These are phyloP conservation scores for Clarkia xantiana DNA, from an alignment of 345 rosid species.

Conservation along the genomic window DNA sequence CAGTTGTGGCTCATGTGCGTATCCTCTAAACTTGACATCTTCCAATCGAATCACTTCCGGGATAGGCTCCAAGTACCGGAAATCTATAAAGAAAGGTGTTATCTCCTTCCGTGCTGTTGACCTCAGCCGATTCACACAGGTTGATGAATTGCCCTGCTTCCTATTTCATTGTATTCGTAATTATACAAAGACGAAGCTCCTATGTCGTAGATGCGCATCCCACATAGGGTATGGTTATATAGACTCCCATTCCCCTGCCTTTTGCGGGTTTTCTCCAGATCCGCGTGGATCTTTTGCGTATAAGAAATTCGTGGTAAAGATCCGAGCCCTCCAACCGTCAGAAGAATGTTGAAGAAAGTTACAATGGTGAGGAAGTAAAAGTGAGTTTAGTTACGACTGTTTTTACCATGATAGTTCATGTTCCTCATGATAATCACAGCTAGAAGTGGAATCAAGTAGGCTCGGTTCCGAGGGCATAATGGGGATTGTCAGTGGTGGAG, in stretches of 20 bases:
- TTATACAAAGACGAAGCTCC: constrained; percentile 39
- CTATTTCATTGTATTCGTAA: constrained; percentile 28
- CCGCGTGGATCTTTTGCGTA: constrained; percentile 19
- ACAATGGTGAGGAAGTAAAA: no score
- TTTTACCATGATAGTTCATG: no score
- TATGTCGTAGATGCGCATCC: constrained; percentile 51
- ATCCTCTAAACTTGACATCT: constrained; percentile 49
- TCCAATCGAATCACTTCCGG: constrained; percentile 27
- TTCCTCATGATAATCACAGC: no score
- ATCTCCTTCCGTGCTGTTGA: constrained; percentile 37
- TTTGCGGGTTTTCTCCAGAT: constrained; percentile 39
- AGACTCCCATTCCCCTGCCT: constrained; percentile 35
- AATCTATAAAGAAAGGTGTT: constrained; percentile 29
- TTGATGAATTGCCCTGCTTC: constrained; percentile 45
- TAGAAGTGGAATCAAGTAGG: constrained; percentile 46
- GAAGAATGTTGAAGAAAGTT: constrained; percentile 23
- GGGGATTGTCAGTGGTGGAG: constrained; percentile 53
- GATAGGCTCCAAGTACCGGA: constrained; percentile 27
- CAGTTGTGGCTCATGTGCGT: constrained; percentile 54
- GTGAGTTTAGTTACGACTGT: no score
- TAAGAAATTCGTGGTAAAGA: constrained; percentile 37
- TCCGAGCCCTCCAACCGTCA: constrained; percentile 38
- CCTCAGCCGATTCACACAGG: constrained; percentile 48
- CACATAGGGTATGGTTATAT: constrained; percentile 49
- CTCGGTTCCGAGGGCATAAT: constrained; percentile 40